Evolutionary conservation across 768 basidiomycete genomes (phyloP).

Genomic region (Pulveroboletus ravenelii): DNA sequence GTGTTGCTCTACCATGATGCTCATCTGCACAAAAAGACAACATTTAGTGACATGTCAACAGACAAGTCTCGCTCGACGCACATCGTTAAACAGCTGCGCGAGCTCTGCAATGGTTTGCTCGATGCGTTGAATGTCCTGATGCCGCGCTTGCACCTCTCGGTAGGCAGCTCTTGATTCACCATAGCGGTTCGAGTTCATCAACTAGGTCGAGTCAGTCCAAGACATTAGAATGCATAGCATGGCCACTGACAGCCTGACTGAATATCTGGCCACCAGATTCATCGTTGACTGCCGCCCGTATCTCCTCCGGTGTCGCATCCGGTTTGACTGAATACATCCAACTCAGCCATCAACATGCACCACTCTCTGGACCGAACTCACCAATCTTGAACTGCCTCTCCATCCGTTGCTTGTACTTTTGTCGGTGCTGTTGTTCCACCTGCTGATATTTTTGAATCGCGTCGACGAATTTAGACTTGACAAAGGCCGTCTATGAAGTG

Average conservation of each 20-base stretch:
- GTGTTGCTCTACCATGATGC: conserved; percentile 90
- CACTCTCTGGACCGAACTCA: conserved; percentile 25
- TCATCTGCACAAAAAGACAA: conserved; percentile 57
- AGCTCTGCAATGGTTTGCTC: conserved; percentile 90
- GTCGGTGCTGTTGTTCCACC: conserved; percentile 75
- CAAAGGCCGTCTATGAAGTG: conserved; percentile 46
- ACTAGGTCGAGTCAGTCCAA: conserved; percentile 37
- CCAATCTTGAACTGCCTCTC: conserved; percentile 87
- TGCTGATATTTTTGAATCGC: conserved; percentile 81
- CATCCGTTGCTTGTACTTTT: conserved; percentile 75
- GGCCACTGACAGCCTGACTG: conserved; percentile 65
- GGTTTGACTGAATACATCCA: conserved; percentile 64
- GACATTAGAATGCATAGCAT: neutral
- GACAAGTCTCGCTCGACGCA: conserved; percentile 32
- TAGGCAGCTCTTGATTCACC: conserved; percentile 88
- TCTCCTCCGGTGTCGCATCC: conserved; percentile 85
- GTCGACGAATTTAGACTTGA: conserved; percentile 78
- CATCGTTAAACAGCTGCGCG: conserved; percentile 94
- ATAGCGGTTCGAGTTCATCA: conserved; percentile 87
- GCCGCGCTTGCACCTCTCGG: conserved; percentile 94
- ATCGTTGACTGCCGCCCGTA: conserved; percentile 81
- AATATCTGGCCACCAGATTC: conserved; percentile 83
- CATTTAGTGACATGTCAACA: conserved; percentile 1
- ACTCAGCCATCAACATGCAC: neutral
- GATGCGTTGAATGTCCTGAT: conserved; percentile 93